A percentile compares a stretch with the other conserved stretches of the same genome.
phyloP scores from a whole-genome alignment of 768 basidiomycete species.

The Agrocybe pediades region DNA sequence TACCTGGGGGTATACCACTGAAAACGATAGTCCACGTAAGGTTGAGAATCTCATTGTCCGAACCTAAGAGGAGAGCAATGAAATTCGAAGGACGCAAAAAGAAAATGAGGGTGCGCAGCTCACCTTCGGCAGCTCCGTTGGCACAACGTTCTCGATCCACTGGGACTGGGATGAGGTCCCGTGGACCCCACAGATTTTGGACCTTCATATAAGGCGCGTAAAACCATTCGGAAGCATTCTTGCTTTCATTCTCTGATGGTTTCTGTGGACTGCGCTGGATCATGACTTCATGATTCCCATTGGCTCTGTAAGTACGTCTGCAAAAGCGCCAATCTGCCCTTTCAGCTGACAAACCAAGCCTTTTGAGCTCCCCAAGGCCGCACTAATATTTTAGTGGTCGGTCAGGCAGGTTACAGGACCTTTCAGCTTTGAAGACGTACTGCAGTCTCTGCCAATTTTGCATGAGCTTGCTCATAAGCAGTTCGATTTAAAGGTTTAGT shows the following conservation, averaged over 20 bases:
- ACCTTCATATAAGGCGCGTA: conserved; percentile 34
- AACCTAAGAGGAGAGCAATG: not conserved
- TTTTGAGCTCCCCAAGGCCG: no score
- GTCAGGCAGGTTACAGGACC: not conserved
- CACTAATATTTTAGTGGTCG: conserved; percentile 8
- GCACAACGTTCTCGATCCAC: conserved; percentile 31
- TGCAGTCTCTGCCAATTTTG: conserved; percentile 19
- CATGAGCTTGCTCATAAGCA: conserved; percentile 28
- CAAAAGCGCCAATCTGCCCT: conserved; percentile 23
- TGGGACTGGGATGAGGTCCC: conserved; percentile 34
- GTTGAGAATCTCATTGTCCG: conserved; percentile 20
- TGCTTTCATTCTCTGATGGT: conserved; percentile 9
- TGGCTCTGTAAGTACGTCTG: conserved; percentile 21
- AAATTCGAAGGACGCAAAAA: no score
- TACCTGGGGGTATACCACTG: conserved; percentile 24
- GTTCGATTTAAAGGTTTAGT: conserved; percentile 28
- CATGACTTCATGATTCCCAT: conserved; percentile 32
- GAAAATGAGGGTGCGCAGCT: not conserved
- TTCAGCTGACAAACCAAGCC: no score
- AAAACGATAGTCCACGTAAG: conserved; percentile 34
- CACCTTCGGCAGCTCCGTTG: not conserved
- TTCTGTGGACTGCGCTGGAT: no score
- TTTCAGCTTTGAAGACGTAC: no score
- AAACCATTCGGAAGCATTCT: conserved; percentile 20
- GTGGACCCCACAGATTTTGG: conserved; percentile 25